Base-by-base conservation (phyloP, 2,329 filamentous ascomycete genomes). In the Davidsoniella eucalypti region DNA sequence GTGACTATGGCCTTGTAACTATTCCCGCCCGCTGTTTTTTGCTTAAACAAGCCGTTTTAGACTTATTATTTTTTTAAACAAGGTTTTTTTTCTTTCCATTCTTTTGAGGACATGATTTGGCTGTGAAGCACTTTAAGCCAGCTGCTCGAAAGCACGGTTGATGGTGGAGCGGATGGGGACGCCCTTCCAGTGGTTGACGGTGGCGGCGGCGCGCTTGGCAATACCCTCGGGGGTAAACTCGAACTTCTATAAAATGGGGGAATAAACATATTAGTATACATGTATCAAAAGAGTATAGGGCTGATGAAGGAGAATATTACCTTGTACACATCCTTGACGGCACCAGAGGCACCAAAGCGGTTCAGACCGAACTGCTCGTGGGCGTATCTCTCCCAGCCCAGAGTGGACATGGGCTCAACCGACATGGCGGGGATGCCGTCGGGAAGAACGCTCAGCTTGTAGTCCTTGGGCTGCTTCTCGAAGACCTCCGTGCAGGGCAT, bases 301-400 rank as follows among this genome's bases (percentile, higher is more conserved):
- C 21, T 47, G 29, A 49, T 1, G n/a, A 44, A 47, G 29, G 45
- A 45, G 26, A 26, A 50, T 67, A 76, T 69, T 73, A 73, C 85
- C 76, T 85, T 83, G 78, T 98, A 98, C 55, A 98, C 87, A 62
- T 96, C 82, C 82, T 90, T 90, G 76, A 96, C 96, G 58, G 90
- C 83, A 62, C 90, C 92, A 51, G 86, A 94, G 58, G 90, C 90
- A 80, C 92, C 92, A 69, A 98, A 98, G 66, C 92, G 80, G 83
- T 98, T 98, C 58, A 98, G 80, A 66, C 92, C 92, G 63, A 98
- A 98, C 74, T 98, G 92, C 80, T 98, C 92, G 71, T 98, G 90
- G 54, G 87, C 85, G 73, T 96, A 98, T 69, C 90, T 84, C 78
- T 96, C 88, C 92, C 92, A 98, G 60, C 92, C 92, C 70, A 95